Base-by-base conservation (phyloP, 352 stramenopile genomes). In the Hyaloperonospora brassicae region DNA sequence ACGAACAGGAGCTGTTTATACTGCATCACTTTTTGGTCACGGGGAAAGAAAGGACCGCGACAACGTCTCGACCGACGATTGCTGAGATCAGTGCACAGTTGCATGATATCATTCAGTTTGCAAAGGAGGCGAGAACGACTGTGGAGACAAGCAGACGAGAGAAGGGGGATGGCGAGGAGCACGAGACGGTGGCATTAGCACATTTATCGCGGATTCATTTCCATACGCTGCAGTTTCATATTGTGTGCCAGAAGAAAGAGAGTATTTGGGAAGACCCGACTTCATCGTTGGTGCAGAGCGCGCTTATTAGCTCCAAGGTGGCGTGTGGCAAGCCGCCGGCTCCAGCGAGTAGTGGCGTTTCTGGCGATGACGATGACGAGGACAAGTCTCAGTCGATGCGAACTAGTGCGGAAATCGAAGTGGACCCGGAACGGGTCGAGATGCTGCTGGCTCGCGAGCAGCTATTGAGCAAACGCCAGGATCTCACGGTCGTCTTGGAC, bases 201-300 rank as follows among this genome's bases (percentile, higher is more conserved):
- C 74, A 84, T 43, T 64, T 93, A 24, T 86, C 67, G 30, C 82
- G 82, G 44, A 86, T 92, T 49, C 82, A 92, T 61, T 92, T 92
- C 61, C 82, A 92, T 61, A 92, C 82, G 44, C 68, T 93, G 23
- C 82, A 90, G 44, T 93, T 93, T 62, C 82, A 93, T 65, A 89
- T 93, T 56, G 75, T 89, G 23, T 93, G 82, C 62, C 82, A 93
- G 47, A 71, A 76, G 46, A 48, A 73, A 7, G 67, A 64, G 6
- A 72, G 73, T 44, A 79, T 75, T 25, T 90, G 79, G 79, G 76
- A 75, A 27, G 73, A 89, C 50, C 79, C 82, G 21, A 90, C 71
- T 39, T 74, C 66, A 23, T 77, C 82, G 27, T 59, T 92, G 27
- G 61, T 90, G 13, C 79, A 92, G 48, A 87, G 76, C 39, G 70